These are phyloP conservation scores for Aspergillus sp. DNA, from an alignment of 2,329 filamentous ascomycete species.

Conservation along the genomic window DNA sequence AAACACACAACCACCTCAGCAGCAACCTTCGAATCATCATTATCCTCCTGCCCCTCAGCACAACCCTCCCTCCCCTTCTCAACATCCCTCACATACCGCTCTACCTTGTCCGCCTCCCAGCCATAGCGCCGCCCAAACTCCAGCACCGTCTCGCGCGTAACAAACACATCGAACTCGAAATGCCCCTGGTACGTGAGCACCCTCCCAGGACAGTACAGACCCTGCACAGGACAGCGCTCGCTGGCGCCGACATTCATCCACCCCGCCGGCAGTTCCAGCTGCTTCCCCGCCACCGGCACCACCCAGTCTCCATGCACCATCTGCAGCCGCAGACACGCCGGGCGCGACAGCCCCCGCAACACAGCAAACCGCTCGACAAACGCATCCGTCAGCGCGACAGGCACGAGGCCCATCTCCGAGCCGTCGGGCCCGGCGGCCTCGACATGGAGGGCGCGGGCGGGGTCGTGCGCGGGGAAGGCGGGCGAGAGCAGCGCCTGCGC, in stretches of 20 bases:
- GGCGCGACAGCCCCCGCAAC: background rate
- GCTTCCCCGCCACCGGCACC: constrained; percentile 5
- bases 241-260: constrained; percentile 25
- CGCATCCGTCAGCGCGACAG: constrained; percentile 21
- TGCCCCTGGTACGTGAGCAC: constrained; percentile 27
- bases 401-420: constrained; percentile 30
- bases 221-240: constrained; percentile 20
- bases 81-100: constrained; percentile 20
- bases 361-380: constrained; percentile 9
- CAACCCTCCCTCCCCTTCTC: constrained; percentile 12
- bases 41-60: constrained; percentile 17
- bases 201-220: constrained; percentile 19
- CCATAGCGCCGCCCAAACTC: constrained; percentile 17
- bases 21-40: constrained; percentile 32
- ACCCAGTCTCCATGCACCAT: constrained; percentile 36
- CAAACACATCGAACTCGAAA: constrained; percentile 26
- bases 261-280: constrained; percentile 6
- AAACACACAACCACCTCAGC: constrained; percentile 34
- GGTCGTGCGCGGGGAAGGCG: background rate
- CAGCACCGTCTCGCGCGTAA: constrained; percentile 17
- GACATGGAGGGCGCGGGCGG: constrained; percentile 12
- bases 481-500: constrained; percentile 15
- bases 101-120: constrained; percentile 20
- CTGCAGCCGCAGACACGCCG: constrained; percentile 26
- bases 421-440: constrained; percentile 18